A percentile compares a stretch with the other conserved stretches of the same genome.
phyloP scores from a whole-genome alignment of 2,329 filamentous ascomycete species.

The Colletotrichum cereale region DNA sequence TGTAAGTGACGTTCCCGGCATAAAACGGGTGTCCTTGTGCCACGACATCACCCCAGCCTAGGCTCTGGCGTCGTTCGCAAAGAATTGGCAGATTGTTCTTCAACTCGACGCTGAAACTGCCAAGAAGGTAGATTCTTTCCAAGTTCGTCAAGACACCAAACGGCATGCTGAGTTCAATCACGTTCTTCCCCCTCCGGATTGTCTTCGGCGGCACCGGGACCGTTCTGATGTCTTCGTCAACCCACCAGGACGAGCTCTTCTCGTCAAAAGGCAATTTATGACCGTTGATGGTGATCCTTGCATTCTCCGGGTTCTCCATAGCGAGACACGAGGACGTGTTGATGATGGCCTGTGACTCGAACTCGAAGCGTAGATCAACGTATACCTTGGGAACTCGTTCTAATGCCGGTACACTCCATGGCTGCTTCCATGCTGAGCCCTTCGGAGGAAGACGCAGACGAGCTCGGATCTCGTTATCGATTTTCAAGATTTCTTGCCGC shows the following conservation, averaged over 20 bases:
- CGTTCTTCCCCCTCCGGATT: conserved; percentile 44
- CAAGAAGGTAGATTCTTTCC: conserved; percentile 48
- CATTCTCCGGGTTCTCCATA: conserved; percentile 44
- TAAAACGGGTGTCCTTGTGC: conserved; percentile 45
- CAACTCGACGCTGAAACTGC: conserved; percentile 45
- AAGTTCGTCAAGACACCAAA: conserved; percentile 48
- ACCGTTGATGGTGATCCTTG: conserved; percentile 43
- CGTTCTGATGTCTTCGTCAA: conserved; percentile 48
- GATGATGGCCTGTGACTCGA: conserved; percentile 42
- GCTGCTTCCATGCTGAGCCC: conserved; percentile 45
- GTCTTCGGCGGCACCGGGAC: conserved; percentile 41
- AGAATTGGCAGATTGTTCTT: conserved; percentile 26
- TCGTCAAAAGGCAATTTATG: conserved; percentile 10
- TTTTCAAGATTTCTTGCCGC: conserved; percentile 45
- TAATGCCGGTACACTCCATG: conserved; percentile 43
- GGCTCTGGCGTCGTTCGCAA: not conserved
- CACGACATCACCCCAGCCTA: conserved; percentile 46
- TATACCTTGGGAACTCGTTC: conserved; percentile 42
- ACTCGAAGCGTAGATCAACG: conserved; percentile 45
- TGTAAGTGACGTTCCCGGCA: conserved; percentile 44
- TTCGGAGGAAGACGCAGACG: conserved; percentile 45
- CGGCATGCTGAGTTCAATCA: conserved; percentile 43
- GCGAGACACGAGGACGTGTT: conserved; percentile 41
- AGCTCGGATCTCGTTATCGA: conserved; percentile 47
- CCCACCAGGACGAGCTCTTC: conserved; percentile 44